Evolutionary conservation across 129 eudicot genomes (phyloP).

Genomic region (Flaveria sonorensis): DNA sequence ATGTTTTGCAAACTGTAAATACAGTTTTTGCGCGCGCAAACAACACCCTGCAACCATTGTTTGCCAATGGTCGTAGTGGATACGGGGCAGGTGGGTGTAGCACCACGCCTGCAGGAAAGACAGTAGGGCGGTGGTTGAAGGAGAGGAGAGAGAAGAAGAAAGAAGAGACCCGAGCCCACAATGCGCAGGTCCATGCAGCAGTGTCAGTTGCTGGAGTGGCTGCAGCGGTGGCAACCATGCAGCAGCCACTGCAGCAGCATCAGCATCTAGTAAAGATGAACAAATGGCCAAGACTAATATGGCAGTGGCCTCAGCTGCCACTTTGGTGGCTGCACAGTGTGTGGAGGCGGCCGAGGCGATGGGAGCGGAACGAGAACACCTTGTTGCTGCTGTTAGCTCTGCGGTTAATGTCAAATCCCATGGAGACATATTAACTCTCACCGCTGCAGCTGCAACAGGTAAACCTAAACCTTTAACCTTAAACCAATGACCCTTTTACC

Average conservation of each 20-base stretch:
- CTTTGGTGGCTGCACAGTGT: conserved; percentile 94
- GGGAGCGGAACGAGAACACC: conserved; percentile 97
- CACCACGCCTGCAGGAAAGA: conserved; percentile 80
- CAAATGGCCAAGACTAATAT: conserved; percentile 84
- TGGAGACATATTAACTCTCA: conserved; percentile 90
- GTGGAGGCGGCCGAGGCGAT: conserved; percentile 93
- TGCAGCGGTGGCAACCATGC: conserved; percentile 93
- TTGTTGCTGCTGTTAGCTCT: conserved; percentile 82
- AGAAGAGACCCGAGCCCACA: conserved; percentile 88
- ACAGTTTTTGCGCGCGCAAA: conserved; percentile 58
- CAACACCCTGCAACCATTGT: conserved; percentile 80
- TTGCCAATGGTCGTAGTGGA: conserved; percentile 55
- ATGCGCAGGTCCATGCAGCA: conserved; percentile 92
- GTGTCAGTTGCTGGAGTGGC: conserved; percentile 96
- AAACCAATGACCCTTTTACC: background rate
- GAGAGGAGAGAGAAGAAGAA: conserved; percentile 90
- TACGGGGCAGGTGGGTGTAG: conserved; percentile 49
- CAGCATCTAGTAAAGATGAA: conserved; percentile 71
- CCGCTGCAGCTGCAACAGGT: conserved; percentile 99
- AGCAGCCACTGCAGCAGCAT: conserved; percentile 85
- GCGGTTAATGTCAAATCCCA: conserved; percentile 91
- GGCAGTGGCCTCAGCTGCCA: conserved; percentile 98
- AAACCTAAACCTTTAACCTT: background rate
- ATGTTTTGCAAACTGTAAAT: background rate
- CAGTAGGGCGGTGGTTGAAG: conserved; percentile 93